Evolutionary conservation across 2,329 filamentous ascomycete genomes (phyloP).

Genomic region (Fusarium coicis): DNA sequence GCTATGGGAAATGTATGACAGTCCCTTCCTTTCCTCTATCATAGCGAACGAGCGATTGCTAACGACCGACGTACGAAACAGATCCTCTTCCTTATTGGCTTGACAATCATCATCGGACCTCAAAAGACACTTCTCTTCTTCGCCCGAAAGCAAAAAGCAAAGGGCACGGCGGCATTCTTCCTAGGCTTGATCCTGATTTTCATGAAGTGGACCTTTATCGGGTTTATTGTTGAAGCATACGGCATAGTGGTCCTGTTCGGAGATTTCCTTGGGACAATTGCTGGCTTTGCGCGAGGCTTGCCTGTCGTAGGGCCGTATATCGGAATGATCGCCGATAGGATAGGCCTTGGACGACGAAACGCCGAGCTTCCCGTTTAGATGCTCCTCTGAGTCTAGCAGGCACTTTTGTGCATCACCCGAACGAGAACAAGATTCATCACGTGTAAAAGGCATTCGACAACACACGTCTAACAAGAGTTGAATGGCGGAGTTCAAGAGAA

Average conservation of each 20-base stretch:
- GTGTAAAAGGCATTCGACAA: slow-evolving; percentile 4
- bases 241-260: slow-evolving; percentile 94
- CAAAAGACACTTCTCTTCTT: slow-evolving; percentile 95
- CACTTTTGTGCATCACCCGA: neutral
- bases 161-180: slow-evolving; percentile 90
- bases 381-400: neutral
- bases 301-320: slow-evolving; percentile 91
- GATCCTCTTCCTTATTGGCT: slow-evolving; percentile 97
- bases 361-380: slow-evolving; percentile 79
- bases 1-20: slow-evolving; percentile 94
- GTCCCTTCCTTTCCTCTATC: slow-evolving; percentile 8
- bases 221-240: slow-evolving; percentile 91
- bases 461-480: slow-evolving; percentile 25
- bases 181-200: slow-evolving; percentile 86
- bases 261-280: slow-evolving; percentile 94
- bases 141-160: slow-evolving; percentile 89
- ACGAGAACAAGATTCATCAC: neutral
- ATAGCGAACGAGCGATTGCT: slow-evolving; percentile 28
- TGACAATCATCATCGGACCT: slow-evolving; percentile 94
- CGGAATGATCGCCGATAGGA: slow-evolving; percentile 75
- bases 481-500: slow-evolving; percentile 33
- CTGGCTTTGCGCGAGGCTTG: slow-evolving; percentile 84
- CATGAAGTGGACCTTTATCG: slow-evolving; percentile 88
- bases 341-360: slow-evolving; percentile 76
- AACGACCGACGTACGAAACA: slow-evolving; percentile 50